A percentile compares a stretch with the other conserved stretches of the same genome.
Evolutionary conservation across 2,329 filamentous ascomycete species (phyloP).

Genomic region (Botrytis cinerea): DNA sequence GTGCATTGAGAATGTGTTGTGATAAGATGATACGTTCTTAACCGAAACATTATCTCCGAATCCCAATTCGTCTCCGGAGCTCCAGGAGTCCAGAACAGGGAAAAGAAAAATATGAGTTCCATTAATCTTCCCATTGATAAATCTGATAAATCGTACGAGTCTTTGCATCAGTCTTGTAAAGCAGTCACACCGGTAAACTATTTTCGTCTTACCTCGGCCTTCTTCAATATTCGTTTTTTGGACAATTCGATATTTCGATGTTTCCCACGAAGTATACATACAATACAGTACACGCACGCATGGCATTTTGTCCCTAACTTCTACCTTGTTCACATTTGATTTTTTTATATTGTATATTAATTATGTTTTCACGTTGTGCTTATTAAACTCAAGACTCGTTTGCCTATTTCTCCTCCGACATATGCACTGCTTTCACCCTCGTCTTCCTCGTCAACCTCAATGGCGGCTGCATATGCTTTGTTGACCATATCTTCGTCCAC

Average conservation of each 20-base stretch:
- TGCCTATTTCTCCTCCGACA: slow-evolving; percentile 50
- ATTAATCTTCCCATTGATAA: neutral
- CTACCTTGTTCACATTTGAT: neutral
- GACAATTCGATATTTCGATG: neutral
- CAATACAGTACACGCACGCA: neutral
- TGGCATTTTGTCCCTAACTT: neutral
- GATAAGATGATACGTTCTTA: neutral
- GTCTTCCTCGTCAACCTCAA: slow-evolving; percentile 68
- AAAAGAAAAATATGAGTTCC: neutral
- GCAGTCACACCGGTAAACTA: neutral
- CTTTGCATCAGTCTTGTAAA: neutral
- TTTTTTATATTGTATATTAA: neutral
- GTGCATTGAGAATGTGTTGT: neutral
- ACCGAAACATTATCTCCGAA: neutral
- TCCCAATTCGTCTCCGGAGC: slow-evolving; percentile 7
- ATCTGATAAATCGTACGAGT: neutral
- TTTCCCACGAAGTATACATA: neutral
- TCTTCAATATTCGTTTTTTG: too few relatives aligned
- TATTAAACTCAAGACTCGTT: slow-evolving; percentile 40
- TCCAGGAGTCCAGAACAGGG: slow-evolving; percentile 9
- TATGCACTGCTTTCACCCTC: slow-evolving; percentile 59
- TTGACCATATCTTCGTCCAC: slow-evolving; percentile 91
- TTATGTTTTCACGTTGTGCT: slow-evolving; percentile 31
- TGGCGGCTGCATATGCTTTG: slow-evolving; percentile 76
- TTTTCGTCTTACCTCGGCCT: neutral